These are phyloP conservation scores for Fusarium pseudonygamai DNA, from an alignment of 2,329 filamentous ascomycete genomes.

Conservation along the genomic window DNA sequence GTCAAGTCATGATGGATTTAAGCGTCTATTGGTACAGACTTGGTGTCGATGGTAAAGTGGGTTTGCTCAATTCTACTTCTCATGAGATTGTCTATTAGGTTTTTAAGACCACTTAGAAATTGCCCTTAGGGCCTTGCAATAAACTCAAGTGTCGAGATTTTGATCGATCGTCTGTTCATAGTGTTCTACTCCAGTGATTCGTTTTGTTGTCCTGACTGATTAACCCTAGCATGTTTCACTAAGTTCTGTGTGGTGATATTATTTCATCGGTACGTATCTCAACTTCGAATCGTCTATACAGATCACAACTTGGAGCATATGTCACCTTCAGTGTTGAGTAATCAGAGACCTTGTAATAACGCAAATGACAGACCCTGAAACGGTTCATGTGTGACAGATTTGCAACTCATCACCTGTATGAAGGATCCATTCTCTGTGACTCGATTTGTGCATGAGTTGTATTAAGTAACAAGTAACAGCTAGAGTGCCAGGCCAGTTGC, in stretches of 20 bases:
- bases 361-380: neutral
- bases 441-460: neutral
- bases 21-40: accelerated
- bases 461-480: accelerated
- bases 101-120: neutral
- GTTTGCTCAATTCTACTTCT: neutral
- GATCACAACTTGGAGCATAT: accelerated
- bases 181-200: too few relatives aligned
- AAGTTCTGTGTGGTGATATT: neutral
- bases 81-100: neutral
- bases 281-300: neutral
- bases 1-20: neutral
- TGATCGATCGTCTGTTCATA: accelerated
- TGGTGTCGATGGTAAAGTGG: accelerated
- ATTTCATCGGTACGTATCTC: neutral
- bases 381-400: neutral
- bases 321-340: accelerated
- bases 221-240: neutral
- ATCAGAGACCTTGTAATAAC: accelerated
- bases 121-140: neutral
- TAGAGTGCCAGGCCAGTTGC: neutral
- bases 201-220: neutral
- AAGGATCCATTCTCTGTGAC: neutral
- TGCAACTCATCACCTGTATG: accelerated
- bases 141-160: neutral